Base-by-base conservation (phyloP, 257 asterid genomes). In the Ballota nigra region DNA sequence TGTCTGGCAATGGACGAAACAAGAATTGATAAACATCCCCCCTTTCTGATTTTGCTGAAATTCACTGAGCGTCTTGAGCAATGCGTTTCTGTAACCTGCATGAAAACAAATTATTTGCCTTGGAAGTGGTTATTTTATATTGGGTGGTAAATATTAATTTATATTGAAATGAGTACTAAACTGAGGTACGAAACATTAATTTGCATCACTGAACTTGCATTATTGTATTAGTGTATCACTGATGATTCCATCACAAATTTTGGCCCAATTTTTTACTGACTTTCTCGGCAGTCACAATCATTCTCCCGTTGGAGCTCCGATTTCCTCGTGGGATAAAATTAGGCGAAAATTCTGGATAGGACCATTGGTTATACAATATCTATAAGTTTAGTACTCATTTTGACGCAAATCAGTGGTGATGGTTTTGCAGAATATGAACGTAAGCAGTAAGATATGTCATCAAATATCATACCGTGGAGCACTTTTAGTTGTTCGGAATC, bases 1-100 rank as follows among this genome's bases (percentile, higher is more conserved):
- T 66, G 96, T 91, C 79, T 93, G 96, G 83, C 97, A 93, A 80
- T 93, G 98, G 69, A 64, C 49, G 70, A 86, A 93, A 79, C 98
- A 93, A 64, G 98, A 93, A 81, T 89, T 80, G 76, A 93, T 78
- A 69, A 91, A 93, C 85, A 91, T 62, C 15, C 98, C 97, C 56
- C 77, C 77, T 75, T 87, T 85, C 47, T 66, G 74, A 12, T 72
- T 89, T 81, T 86, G 65, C 73, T 80, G 83, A 79, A 91, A 80
- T 64, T 77, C 82, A 12, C 73, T 15, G 1, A 93, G 87, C 9
- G 81, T 75, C 73, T 75, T 81, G 40, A 93, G 88, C 85, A 93
- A 59, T 52, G 89, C 76, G n/a, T 85, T 79, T 74, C 97, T 86
- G 83, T 78, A 89, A 76, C 92, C 98, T 93, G 87, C 45, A 77